A percentile compares a stretch with the other conserved stretches of the same genome.
Conservation (phyloP, 306 rosid genomes). For the Cucurbita maxima region DNA sequence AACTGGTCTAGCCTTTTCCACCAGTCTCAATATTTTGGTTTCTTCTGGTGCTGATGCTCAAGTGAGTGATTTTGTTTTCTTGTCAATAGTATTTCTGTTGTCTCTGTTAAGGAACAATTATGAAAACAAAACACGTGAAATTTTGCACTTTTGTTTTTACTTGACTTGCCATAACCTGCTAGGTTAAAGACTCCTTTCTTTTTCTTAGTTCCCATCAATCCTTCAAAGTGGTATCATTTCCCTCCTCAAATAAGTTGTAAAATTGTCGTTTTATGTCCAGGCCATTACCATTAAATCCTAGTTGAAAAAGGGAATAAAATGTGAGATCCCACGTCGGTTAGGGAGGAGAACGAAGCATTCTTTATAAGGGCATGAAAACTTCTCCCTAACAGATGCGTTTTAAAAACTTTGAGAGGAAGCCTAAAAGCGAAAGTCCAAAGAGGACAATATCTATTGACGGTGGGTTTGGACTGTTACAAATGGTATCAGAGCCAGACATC, state of each 20-base stretch:
- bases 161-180: background rate
- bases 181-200: background rate
- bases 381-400: too few relatives aligned
- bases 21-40: slow-evolving; percentile 55
- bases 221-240: background rate
- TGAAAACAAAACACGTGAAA: background rate
- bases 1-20: slow-evolving; percentile 74
- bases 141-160: background rate
- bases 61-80: slow-evolving; percentile 23
- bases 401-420: too few relatives aligned
- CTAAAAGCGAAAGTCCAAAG: too few relatives aligned
- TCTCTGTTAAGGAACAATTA: background rate
- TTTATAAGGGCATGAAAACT: too few relatives aligned
- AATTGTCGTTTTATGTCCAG: too few relatives aligned
- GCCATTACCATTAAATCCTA: background rate
- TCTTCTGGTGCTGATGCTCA: slow-evolving; percentile 86
- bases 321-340: too few relatives aligned
- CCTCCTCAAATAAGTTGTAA: background rate
- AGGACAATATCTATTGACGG: too few relatives aligned
- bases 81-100: background rate
- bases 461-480: too few relatives aligned
- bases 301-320: background rate
- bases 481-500: too few relatives aligned
- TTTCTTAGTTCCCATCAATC: background rate
- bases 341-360: too few relatives aligned